phyloP scores from a whole-genome alignment of 331 rosid species.

The Dryas integrifolia region DNA sequence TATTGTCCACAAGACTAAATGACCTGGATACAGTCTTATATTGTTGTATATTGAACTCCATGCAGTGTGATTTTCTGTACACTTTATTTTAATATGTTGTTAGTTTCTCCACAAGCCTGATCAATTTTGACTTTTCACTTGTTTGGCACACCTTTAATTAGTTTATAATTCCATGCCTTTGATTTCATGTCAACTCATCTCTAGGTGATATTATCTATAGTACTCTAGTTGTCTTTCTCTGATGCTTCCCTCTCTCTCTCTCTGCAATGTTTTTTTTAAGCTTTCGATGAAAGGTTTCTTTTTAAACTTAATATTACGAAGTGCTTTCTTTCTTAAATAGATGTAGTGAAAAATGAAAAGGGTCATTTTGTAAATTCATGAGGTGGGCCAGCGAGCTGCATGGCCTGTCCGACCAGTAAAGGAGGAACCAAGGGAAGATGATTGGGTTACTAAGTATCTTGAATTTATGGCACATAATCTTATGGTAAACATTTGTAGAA shows the following conservation, averaged over 20 bases:
- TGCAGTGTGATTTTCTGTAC: slow-evolving; percentile 24
- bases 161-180: slow-evolving; percentile 26
- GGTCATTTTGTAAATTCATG: slow-evolving; percentile 19
- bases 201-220: slow-evolving; percentile 23
- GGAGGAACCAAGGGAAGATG: background rate
- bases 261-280: background rate
- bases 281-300: background rate
- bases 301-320: background rate
- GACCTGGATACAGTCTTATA: slow-evolving; percentile 70
- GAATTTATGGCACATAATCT: background rate
- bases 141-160: slow-evolving; percentile 21
- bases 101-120: slow-evolving; percentile 15
- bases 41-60: slow-evolving; percentile 31
- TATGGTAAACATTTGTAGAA: background rate
- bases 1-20: slow-evolving; percentile 43
- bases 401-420: background rate
- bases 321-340: background rate
- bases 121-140: slow-evolving; percentile 40
- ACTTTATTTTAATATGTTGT: background rate
- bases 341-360: background rate
- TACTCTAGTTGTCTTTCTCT: slow-evolving; percentile 17
- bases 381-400: slow-evolving; percentile 7
- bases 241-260: background rate
- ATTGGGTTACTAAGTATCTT: background rate
- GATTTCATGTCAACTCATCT: slow-evolving; percentile 43